These are phyloP conservation scores for Gossypium herbaceum DNA, from an alignment of 345 rosid species.

Conservation along the genomic window DNA sequence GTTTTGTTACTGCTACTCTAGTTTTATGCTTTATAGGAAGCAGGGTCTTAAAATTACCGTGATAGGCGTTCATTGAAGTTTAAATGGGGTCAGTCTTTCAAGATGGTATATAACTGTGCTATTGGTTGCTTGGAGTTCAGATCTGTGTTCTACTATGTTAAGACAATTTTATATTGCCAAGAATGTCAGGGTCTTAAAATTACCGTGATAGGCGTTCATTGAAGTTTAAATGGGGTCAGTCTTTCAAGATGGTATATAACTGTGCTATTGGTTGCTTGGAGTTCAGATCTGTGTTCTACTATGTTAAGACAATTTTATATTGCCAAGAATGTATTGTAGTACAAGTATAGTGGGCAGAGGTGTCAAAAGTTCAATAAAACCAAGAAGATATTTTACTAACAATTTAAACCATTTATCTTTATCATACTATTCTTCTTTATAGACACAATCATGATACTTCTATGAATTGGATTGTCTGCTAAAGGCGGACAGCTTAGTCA, in stretches of 20 bases:
- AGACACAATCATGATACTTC: neutral
- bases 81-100: neutral
- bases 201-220: neutral
- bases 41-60: neutral
- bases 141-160: neutral
- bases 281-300: neutral
- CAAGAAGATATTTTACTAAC: neutral
- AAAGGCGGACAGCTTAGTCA: neutral
- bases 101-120: neutral
- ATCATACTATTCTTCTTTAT: neutral
- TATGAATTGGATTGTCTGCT: neutral
- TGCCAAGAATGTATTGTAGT: neutral
- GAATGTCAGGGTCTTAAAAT: neutral
- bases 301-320: neutral
- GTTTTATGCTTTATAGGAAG: neutral
- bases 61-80: neutral
- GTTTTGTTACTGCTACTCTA: conserved; percentile 11
- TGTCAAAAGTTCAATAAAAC: neutral
- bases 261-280: neutral
- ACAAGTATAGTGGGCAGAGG: neutral
- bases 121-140: neutral
- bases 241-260: neutral
- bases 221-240: neutral
- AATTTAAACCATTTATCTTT: neutral
- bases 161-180: neutral